Percentiles rank a stretch among this genome's conserved stretches.
Conservation (phyloP, 106 monocot species). For the Cymbidium sinense region DNA sequence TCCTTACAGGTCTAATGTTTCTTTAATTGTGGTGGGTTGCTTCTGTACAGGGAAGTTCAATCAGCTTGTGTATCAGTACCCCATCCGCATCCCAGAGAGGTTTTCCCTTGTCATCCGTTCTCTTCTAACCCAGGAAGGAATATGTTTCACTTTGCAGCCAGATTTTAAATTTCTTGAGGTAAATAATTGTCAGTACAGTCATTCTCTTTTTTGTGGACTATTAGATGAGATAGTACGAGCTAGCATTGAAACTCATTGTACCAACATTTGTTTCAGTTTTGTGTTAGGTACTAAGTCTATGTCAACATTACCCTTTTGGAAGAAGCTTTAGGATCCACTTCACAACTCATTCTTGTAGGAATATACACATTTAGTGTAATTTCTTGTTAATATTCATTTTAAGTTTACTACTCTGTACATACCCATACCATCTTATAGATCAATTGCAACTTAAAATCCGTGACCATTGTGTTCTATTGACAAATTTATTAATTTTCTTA, state of each 20-base stretch:
- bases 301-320: not conserved
- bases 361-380: not conserved
- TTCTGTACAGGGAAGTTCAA: slow-evolving; percentile 80
- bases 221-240: not conserved
- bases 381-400: not conserved
- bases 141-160: slow-evolving; percentile 85
- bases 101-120: slow-evolving; percentile 99
- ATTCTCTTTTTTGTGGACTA: not conserved
- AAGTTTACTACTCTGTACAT: not conserved
- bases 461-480: not conserved
- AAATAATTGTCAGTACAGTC: slow-evolving; percentile 2
- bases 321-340: not conserved
- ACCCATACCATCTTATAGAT: not conserved
- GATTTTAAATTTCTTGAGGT: slow-evolving; percentile 99
- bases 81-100: slow-evolving; percentile 96
- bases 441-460: not conserved
- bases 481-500: slow-evolving; percentile 4
- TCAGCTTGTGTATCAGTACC: slow-evolving; percentile 96
- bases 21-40: not conserved
- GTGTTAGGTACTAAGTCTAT: not conserved
- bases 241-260: not conserved
- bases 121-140: slow-evolving; percentile 96
- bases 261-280: not conserved
- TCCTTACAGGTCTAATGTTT: not conserved
- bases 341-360: not conserved